Evolutionary conservation across 495 filamentous ascomycete genomes (phyloP).

Genomic region (Aspergillus indologenus): DNA sequence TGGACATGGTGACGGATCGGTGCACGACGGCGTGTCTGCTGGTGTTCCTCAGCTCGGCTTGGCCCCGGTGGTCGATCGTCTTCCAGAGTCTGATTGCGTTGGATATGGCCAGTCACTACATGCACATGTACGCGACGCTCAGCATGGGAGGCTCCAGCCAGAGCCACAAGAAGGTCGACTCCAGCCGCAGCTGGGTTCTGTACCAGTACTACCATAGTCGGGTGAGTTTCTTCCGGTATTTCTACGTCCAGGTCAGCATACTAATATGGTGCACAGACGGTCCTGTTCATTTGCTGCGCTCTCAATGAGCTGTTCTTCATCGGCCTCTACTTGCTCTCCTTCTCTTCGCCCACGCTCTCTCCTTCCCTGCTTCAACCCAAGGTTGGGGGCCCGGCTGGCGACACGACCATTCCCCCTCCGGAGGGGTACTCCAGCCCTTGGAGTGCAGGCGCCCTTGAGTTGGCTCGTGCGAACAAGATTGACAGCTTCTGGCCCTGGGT

Average conservation of each 20-base stretch:
- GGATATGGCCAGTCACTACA: conserved; percentile 93
- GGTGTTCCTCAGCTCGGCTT: conserved; percentile 88
- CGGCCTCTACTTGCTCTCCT: conserved; percentile 94
- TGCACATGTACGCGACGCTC: conserved; percentile 93
- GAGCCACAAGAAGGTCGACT: conserved; percentile 93
- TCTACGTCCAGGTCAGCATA: not conserved
- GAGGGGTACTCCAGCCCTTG: conserved; percentile 72
- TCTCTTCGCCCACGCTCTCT: conserved; percentile 81
- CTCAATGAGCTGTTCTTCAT: conserved; percentile 97
- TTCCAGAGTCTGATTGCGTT: conserved; percentile 91
- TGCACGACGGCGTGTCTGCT: conserved; percentile 93
- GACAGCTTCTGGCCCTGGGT: conserved; percentile 83
- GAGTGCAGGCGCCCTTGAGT: conserved; percentile 85
- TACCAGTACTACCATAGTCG: conserved; percentile 96
- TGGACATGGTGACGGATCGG: conserved; percentile 97
- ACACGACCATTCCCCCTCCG: conserved; percentile 52
- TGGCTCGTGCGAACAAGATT: conserved; percentile 93
- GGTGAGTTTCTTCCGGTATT: conserved; percentile 48
- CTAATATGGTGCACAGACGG: conserved; percentile 53
- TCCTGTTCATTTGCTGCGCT: conserved; percentile 86
- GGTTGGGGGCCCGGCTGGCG: conserved; percentile 35
- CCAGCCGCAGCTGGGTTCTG: conserved; percentile 62
- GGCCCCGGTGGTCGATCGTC: conserved; percentile 84
- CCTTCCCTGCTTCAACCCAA: conserved; percentile 67
- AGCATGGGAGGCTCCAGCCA: conserved; percentile 71